These are phyloP conservation scores for Xylaria acuta DNA, from an alignment of 495 filamentous ascomycete genomes.

Conservation along the genomic window DNA sequence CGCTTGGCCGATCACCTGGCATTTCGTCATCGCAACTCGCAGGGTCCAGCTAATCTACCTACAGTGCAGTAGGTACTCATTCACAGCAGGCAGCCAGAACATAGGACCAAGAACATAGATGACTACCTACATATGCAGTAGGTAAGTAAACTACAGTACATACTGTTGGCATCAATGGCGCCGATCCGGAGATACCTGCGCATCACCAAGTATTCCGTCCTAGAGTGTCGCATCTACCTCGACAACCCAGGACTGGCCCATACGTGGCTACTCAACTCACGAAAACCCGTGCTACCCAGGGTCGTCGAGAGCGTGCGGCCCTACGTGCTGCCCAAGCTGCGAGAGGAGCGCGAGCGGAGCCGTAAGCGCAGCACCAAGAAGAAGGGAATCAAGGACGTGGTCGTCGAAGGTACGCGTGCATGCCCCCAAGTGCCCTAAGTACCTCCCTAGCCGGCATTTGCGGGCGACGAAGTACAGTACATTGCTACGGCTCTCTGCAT, in stretches of 20 bases:
- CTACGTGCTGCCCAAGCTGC: slow-evolving; percentile 84
- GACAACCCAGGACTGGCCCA: slow-evolving; percentile 81
- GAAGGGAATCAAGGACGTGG: slow-evolving; percentile 85
- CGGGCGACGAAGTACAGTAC: slow-evolving; percentile 30
- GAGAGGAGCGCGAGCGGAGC: slow-evolving; percentile 81
- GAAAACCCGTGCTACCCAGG: slow-evolving; percentile 74
- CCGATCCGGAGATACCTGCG: slow-evolving; percentile 83
- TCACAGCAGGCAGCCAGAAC: background rate
- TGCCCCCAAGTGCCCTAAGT: slow-evolving; percentile 18
- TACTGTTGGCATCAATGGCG: slow-evolving; percentile 62
- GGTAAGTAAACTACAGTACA: background rate
- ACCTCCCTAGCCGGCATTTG: slow-evolving; percentile 4
- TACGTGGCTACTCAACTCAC: slow-evolving; percentile 80
- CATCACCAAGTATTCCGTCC: slow-evolving; percentile 85
- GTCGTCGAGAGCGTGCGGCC: slow-evolving; percentile 85
- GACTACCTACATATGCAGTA: too few species aligned
- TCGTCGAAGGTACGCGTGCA: slow-evolving; percentile 69
- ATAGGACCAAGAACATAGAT: background rate
- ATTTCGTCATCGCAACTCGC: slow-evolving; percentile 13
- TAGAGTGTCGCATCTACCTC: slow-evolving; percentile 94
- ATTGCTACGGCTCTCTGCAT: slow-evolving; percentile 12
- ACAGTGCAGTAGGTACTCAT: too few species aligned
- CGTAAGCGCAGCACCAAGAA: slow-evolving; percentile 66
- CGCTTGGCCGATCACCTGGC: background rate
- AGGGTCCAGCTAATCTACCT: background rate